Evolutionary conservation across 768 basidiomycete genomes (phyloP).

Genomic region (Kwoniella dejecticola): DNA sequence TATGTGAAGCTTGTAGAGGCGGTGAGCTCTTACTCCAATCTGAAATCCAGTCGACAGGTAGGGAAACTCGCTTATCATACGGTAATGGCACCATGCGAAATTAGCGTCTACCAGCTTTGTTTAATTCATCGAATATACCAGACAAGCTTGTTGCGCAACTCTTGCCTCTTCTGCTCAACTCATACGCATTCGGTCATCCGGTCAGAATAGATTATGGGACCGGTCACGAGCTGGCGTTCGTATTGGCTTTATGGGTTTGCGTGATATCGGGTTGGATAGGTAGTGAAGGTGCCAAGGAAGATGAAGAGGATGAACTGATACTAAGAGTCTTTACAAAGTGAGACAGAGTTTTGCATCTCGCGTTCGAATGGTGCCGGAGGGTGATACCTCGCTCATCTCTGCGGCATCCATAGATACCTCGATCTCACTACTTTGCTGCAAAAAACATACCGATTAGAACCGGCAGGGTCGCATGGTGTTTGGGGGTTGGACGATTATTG

Average conservation of each 20-base stretch:
- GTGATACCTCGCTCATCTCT: not conserved
- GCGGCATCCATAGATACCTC: slow-evolving; percentile 68
- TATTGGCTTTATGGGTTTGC: slow-evolving; percentile 64
- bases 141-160: slow-evolving; percentile 64
- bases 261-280: slow-evolving; percentile 47
- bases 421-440: slow-evolving; percentile 79
- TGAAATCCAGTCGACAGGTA: too few species aligned
- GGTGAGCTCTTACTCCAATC: too few species aligned
- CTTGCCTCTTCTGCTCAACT: slow-evolving; percentile 73
- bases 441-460: slow-evolving; percentile 85
- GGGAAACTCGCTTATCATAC: not conserved
- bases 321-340: slow-evolving; percentile 51
- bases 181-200: slow-evolving; percentile 77
- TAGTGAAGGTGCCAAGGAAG: slow-evolving; percentile 27
- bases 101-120: slow-evolving; percentile 62
- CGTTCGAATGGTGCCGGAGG: not conserved
- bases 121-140: slow-evolving; percentile 58
- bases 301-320: slow-evolving; percentile 52
- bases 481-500: slow-evolving; percentile 95
- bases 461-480: slow-evolving; percentile 95
- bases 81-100: too few species aligned
- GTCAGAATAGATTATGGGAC: slow-evolving; percentile 93
- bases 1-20: slow-evolving; percentile 80
- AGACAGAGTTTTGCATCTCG: slow-evolving; percentile 10
- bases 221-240: slow-evolving; percentile 90